phyloP scores from a whole-genome alignment of 2,329 filamentous ascomycete genomes.

The Dendrostoma leiphaemia region DNA sequence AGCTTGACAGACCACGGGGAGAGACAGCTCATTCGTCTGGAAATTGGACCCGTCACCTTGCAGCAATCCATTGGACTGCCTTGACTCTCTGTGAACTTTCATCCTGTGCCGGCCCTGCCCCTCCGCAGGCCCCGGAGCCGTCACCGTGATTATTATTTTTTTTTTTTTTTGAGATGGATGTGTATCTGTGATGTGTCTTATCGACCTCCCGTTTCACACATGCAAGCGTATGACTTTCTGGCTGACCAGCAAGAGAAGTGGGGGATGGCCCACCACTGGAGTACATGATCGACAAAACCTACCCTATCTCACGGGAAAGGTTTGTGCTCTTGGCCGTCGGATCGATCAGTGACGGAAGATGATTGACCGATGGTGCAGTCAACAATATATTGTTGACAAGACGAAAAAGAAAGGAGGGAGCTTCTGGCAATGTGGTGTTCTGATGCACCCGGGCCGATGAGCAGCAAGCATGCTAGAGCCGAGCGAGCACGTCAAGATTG shows the following conservation, averaged over 20 bases:
- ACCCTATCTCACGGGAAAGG: neutral
- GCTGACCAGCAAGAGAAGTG: neutral
- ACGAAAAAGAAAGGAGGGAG: no score
- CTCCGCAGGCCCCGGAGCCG: neutral
- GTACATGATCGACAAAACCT: neutral
- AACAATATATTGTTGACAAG: no score
- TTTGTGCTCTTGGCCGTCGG: neutral
- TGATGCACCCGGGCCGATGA: neutral
- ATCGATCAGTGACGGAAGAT: neutral
- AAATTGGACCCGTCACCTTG: slow-evolving; percentile 17
- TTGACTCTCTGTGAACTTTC: neutral
- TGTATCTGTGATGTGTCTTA: neutral
- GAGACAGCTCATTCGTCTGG: slow-evolving; percentile 10
- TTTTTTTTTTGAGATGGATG: neutral
- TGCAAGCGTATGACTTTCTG: neutral
- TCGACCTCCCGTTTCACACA: neutral
- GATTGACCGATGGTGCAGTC: no score
- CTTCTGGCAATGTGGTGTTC: neutral
- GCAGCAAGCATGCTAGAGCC: neutral
- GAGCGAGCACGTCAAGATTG: neutral
- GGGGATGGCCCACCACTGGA: neutral
- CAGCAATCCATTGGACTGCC: slow-evolving; percentile 5
- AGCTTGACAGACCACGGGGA: slow-evolving; percentile 1
- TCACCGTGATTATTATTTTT: neutral
- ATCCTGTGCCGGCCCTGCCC: neutral